These are phyloP conservation scores for Stellera chamaejasme DNA, from an alignment of 345 rosid species.

Conservation along the genomic window DNA sequence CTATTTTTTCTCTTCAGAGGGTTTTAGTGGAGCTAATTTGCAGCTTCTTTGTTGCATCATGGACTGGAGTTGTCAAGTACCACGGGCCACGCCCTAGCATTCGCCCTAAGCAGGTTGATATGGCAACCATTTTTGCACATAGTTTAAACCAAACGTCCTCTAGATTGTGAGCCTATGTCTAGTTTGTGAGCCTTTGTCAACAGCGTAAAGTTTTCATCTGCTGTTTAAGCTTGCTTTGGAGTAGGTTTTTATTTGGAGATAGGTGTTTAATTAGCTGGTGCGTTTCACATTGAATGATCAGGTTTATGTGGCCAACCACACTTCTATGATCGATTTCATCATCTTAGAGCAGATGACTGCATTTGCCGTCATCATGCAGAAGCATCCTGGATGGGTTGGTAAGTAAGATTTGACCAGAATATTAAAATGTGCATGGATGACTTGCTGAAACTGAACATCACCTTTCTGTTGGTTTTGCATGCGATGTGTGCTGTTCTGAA, in stretches of 20 bases:
- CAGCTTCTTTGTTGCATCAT: constrained; percentile 98
- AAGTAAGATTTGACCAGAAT: constrained; percentile 23
- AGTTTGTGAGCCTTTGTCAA: no score
- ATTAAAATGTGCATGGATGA: constrained; percentile 1
- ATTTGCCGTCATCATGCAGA: constrained; percentile 98
- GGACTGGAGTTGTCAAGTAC: constrained; percentile 97
- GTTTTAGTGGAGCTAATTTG: constrained; percentile 91
- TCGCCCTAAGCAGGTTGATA: constrained; percentile 82
- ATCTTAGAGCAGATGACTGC: constrained; percentile 96
- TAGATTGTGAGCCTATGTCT: neutral
- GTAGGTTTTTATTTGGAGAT: neutral
- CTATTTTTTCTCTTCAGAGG: constrained; percentile 47
- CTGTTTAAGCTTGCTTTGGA: neutral
- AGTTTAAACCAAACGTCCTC: neutral
- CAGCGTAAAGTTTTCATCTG: no score
- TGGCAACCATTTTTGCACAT: neutral
- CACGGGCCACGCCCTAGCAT: constrained; percentile 97
- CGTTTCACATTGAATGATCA: constrained; percentile 28
- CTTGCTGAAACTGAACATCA: neutral
- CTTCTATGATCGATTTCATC: constrained; percentile 98
- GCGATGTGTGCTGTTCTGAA: neutral
- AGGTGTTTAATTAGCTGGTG: neutral
- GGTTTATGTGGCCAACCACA: constrained; percentile 98
- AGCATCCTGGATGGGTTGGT: constrained; percentile 99
- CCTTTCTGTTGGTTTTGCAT: neutral